phyloP scores from a whole-genome alignment of 2,329 filamentous ascomycete genomes.

The Fusarium xyrophilum region DNA sequence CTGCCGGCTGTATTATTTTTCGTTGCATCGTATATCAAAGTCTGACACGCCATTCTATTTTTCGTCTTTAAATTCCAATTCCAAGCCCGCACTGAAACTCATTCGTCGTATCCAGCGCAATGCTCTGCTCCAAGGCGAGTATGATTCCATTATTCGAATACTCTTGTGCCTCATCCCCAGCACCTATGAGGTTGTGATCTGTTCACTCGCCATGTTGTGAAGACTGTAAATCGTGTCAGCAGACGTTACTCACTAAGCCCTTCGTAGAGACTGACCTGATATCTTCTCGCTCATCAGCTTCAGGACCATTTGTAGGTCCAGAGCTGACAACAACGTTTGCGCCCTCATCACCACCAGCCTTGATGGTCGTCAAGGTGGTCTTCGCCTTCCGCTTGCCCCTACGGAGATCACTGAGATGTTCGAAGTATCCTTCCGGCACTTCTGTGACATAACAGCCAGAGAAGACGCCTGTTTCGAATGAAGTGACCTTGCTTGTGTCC shows the following conservation, averaged over 20 bases:
- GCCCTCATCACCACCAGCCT: constrained; percentile 14
- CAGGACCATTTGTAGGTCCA: constrained; percentile 21
- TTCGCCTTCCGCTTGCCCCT: constrained; percentile 61
- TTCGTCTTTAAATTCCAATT: constrained; percentile 69
- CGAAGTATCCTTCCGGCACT: constrained; percentile 81
- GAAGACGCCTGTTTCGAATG: constrained; percentile 93
- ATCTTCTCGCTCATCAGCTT: constrained; percentile 20
- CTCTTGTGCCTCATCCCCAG: constrained; percentile 67
- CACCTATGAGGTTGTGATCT: constrained; percentile 62
- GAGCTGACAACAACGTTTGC: constrained; percentile 26
- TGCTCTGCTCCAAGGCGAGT: constrained; percentile 70
- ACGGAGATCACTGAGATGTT: constrained; percentile 75
- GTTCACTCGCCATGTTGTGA: constrained; percentile 20
- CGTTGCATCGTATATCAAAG: constrained; percentile 64
- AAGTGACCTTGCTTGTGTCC: constrained; percentile 57
- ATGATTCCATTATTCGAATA: constrained; percentile 70
- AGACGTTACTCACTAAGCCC: background rate
- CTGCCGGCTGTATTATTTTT: constrained; percentile 65
- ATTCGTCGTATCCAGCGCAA: constrained; percentile 74
- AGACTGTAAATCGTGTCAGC: constrained; percentile 6
- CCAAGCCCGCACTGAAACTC: constrained; percentile 71
- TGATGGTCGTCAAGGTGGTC: constrained; percentile 7
- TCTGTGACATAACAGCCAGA: constrained; percentile 71
- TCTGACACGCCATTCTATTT: constrained; percentile 50
- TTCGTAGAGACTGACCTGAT: constrained; percentile 14